A percentile compares a stretch with the other conserved stretches of the same genome.
phyloP scores from a whole-genome alignment of 352 stramenopile species.

The Globisporangium cystogenes region DNA sequence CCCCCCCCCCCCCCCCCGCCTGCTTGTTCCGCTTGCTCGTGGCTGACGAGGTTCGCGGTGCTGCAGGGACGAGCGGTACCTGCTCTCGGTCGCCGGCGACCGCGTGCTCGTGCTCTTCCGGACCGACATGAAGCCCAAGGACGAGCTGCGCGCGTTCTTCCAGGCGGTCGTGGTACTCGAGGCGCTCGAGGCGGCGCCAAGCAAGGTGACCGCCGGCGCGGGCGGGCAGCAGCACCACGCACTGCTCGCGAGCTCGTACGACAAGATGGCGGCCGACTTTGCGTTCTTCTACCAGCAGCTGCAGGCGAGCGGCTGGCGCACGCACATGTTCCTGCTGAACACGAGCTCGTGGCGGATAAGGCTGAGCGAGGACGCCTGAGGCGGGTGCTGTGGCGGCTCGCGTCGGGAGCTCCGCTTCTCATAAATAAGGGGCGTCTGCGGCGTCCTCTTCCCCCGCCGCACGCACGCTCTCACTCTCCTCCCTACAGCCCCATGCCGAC shows the following conservation, averaged over 20 bases:
- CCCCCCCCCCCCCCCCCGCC: no score
- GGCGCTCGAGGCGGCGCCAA: conserved; percentile 17
- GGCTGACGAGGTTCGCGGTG: neutral
- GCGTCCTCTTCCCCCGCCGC: neutral
- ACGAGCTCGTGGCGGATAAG: conserved; percentile 63
- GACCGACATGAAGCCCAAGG: conserved; percentile 34
- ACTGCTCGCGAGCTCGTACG: conserved; percentile 40
- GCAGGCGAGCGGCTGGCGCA: conserved; percentile 57
- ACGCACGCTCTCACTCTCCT: conserved; percentile 1
- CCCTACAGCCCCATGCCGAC: conserved; percentile 2
- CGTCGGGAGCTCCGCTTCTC: neutral
- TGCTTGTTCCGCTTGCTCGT: no score
- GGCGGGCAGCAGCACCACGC: conserved; percentile 1
- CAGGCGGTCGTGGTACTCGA: conserved; percentile 57
- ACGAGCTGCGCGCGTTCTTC: conserved; percentile 73
- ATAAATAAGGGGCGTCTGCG: neutral
- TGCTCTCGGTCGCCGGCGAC: conserved; percentile 32
- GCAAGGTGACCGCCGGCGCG: conserved; percentile 2
- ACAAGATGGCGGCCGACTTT: conserved; percentile 50
- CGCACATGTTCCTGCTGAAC: conserved; percentile 70
- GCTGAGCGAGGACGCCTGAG: conserved; percentile 32
- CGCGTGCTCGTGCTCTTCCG: conserved; percentile 51
- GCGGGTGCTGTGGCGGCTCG: no score
- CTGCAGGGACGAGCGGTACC: conserved; percentile 49
- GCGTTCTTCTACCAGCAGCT: conserved; percentile 58